Conservation (phyloP, 257 asterid genomes). For the Solanum clarkiae region DNA sequence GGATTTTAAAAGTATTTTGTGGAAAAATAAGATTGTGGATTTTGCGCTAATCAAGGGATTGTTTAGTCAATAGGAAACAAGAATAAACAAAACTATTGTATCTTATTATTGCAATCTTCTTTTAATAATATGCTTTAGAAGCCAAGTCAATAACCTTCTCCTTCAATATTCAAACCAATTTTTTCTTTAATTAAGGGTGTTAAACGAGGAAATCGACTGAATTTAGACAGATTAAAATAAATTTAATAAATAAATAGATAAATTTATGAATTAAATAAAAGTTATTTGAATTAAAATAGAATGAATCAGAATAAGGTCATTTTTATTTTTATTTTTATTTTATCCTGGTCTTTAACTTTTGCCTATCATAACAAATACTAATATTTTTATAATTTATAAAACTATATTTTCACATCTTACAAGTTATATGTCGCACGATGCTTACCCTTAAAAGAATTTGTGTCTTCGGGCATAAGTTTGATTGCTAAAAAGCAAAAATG, state of each 20-base stretch:
- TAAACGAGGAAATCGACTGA: neutral
- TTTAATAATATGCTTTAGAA: neutral
- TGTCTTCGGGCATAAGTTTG: too few relatives aligned
- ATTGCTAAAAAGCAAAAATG: neutral
- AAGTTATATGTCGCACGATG: neutral
- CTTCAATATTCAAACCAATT: neutral
- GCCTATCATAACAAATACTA: too few relatives aligned
- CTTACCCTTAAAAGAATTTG: too few relatives aligned
- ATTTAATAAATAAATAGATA: neutral
- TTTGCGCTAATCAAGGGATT: constrained; percentile 27
- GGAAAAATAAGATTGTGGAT: neutral
- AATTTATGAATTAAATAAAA: neutral
- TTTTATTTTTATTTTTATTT: neutral
- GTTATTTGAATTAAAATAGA: neutral
- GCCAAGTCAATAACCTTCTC: neutral
- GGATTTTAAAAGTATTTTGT: neutral
- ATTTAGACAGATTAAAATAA: neutral
- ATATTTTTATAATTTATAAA: neutral
- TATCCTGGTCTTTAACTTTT: too few relatives aligned
- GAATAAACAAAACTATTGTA: neutral
- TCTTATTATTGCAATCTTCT: neutral
- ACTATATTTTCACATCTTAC: neutral
- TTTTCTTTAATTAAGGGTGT: neutral
- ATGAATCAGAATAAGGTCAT: neutral
- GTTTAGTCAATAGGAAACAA: constrained; percentile 16